Evolutionary conservation across 2,329 filamentous ascomycete genomes (phyloP), one percentile per base, ranked within the genome.

Genomic region (Bipolaris victoriae): DNA sequence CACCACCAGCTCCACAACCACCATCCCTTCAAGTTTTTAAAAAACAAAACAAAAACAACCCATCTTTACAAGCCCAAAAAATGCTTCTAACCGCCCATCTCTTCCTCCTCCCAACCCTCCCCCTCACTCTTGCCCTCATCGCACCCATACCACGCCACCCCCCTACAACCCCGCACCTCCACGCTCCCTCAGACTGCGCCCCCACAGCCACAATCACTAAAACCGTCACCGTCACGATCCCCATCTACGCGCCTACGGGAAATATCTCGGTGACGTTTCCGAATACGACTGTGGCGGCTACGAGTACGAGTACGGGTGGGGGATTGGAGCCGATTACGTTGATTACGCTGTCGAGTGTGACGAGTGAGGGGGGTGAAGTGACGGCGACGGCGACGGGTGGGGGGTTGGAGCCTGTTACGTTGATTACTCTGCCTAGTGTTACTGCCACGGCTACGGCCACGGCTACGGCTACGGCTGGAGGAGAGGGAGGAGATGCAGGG

Each of bases 381-480:
- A 24, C 22, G 22, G 22, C 6, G 22, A 24, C 43, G 9, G 29
- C 9, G 9, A 46, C 37, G 11, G 26, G 26, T 36, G 18, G 18
- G 13, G 52, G 18, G 6, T 22, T 55, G 10, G 52, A 20, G 3
- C 52, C 52, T 6, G 50, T 50, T 13, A 55, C 52, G 1, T n/a
- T 53, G 24, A 53, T 48, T 15, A 53, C 24, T 4, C n/a, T 45
- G 31, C 47, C 46, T 9, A 39, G 16, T 10, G 11, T 10, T 11
- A 39, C 16, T 10, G 11, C 16, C 6, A 7, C 29, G 4, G 31
- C 3, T 10, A 3, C 31, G 2, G 11, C 16, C 6, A 7, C 29
- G 4, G 31, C 3, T 10, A 3, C 31, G 2, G 31, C 31, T 9
- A 5, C 3, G 22, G 6, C 11, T 11, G 33, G 4, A 7, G 20